Percentiles rank a stretch among this genome's conserved stretches.
phyloP scores from a whole-genome alignment of 2,329 filamentous ascomycete species.

The Pseudocercospora ulei region DNA sequence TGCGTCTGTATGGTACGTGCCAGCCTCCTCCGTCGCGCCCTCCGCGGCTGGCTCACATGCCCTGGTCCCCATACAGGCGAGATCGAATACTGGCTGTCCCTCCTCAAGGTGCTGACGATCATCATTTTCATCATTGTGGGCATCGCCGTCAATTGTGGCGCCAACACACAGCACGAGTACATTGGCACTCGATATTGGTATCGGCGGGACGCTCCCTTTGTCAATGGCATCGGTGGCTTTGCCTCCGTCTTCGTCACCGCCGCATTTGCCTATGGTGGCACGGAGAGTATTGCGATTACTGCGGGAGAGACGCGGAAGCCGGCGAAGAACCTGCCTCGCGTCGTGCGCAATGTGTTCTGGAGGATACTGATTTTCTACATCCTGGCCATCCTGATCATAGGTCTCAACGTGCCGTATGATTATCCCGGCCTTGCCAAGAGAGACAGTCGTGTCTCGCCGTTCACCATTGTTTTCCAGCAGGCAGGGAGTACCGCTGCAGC shows the following conservation, averaged over 20 bases:
- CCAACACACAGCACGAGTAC: constrained; percentile 59
- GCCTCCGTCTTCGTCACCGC: constrained; percentile 55
- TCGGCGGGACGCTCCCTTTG: constrained; percentile 53
- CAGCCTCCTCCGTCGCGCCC: constrained; percentile 25
- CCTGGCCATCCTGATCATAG: constrained; percentile 61
- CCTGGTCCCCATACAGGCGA: constrained; percentile 16
- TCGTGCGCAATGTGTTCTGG: constrained; percentile 64
- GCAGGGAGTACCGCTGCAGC: constrained; percentile 48
- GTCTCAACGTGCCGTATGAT: constrained; percentile 66
- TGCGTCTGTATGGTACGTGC: constrained; percentile 44
- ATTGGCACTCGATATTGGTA: constrained; percentile 58
- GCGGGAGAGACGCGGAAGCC: constrained; percentile 58
- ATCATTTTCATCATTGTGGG: constrained; percentile 54
- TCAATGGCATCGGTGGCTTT: constrained; percentile 56
- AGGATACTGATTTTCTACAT: constrained; percentile 73
- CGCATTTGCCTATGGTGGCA: constrained; percentile 51
- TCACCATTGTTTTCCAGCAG: constrained; percentile 53
- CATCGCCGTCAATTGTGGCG: constrained; percentile 52
- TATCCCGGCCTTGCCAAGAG: constrained; percentile 41
- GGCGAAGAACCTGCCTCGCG: constrained; percentile 49
- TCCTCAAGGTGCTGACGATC: constrained; percentile 48
- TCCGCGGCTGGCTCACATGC: background rate
- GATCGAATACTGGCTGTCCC: constrained; percentile 50
- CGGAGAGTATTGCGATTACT: constrained; percentile 52
- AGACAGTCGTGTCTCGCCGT: constrained; percentile 40